A percentile compares a stretch with the other conserved stretches of the same genome.
These are phyloP conservation scores for Trichoderma sp. DNA, from an alignment of 2,329 filamentous ascomycete species.

Conservation along the genomic window DNA sequence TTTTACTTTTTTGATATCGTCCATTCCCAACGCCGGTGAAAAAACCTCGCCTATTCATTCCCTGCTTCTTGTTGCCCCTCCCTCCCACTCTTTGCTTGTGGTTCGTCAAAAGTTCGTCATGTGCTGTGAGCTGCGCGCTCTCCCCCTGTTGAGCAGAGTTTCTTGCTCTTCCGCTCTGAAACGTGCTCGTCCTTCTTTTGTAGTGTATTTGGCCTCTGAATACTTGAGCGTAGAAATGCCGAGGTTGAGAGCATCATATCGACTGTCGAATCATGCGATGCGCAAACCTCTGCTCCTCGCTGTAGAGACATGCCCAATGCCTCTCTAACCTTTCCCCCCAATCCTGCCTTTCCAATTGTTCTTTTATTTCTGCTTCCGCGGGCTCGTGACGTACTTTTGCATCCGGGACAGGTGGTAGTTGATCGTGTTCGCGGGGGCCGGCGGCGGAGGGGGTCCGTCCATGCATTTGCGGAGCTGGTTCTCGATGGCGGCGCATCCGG, in stretches of 20 bases:
- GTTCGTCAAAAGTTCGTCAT: neutral
- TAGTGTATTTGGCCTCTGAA: neutral
- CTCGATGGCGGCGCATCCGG: slow-evolving; percentile 59
- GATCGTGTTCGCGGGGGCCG: slow-evolving; percentile 67
- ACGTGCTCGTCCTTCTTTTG: accelerated
- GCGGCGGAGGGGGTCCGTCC: slow-evolving; percentile 65
- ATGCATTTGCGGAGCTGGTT: slow-evolving; percentile 66
- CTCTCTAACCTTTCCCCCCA: neutral
- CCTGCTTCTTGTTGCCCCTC: neutral
- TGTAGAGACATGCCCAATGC: neutral
- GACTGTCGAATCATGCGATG: neutral
- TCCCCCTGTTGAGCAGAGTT: neutral
- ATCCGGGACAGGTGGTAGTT: slow-evolving; percentile 88
- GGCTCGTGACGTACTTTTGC: slow-evolving; percentile 64
- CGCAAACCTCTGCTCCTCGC: neutral
- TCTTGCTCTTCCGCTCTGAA: neutral
- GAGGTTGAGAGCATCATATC: neutral
- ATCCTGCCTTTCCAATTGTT: neutral
- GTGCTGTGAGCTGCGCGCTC: neutral
- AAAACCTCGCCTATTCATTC: neutral
- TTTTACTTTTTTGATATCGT: neutral
- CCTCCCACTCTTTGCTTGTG: neutral
- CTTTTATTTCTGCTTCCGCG: slow-evolving; percentile 36
- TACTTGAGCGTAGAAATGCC: neutral
- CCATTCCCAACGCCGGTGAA: neutral